Conservation (phyloP, 345 rosid species). For the Syzygium grande region DNA sequence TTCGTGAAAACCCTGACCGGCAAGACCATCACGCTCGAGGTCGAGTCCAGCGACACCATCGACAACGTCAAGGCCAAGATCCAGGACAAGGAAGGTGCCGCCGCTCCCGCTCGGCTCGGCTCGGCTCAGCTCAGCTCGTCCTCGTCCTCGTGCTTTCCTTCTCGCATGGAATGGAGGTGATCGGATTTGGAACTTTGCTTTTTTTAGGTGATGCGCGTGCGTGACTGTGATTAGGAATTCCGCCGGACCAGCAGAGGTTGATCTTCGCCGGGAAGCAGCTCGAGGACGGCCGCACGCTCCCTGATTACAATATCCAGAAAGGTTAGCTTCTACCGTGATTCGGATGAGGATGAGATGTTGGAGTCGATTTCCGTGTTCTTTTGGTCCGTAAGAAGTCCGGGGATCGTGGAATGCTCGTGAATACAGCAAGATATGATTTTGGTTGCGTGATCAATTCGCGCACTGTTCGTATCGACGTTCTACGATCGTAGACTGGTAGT, state of each 20-base stretch:
- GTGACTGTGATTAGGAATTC: background rate
- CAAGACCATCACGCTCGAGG: background rate
- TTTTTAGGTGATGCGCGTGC: background rate
- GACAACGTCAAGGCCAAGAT: background rate
- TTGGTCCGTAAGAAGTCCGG: background rate
- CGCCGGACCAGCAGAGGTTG: background rate
- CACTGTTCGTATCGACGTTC: background rate
- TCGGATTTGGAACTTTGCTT: background rate
- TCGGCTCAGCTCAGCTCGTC: no score
- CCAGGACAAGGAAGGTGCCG: background rate
- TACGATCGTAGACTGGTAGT: background rate
- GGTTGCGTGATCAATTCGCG: background rate
- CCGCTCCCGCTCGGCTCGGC: no score
- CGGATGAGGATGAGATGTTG: background rate
- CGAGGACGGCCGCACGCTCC: background rate
- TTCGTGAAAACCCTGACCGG: constrained; percentile 51
- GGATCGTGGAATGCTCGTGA: background rate
- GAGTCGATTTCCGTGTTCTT: background rate
- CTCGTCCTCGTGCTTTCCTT: no score
- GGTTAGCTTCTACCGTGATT: background rate
- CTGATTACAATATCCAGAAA: background rate
- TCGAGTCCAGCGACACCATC: background rate
- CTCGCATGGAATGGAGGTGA: background rate
- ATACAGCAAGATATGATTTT: background rate
- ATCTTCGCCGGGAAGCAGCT: background rate